phyloP scores from a whole-genome alignment of 2,329 filamentous ascomycete species.

The Apiospora marii region DNA sequence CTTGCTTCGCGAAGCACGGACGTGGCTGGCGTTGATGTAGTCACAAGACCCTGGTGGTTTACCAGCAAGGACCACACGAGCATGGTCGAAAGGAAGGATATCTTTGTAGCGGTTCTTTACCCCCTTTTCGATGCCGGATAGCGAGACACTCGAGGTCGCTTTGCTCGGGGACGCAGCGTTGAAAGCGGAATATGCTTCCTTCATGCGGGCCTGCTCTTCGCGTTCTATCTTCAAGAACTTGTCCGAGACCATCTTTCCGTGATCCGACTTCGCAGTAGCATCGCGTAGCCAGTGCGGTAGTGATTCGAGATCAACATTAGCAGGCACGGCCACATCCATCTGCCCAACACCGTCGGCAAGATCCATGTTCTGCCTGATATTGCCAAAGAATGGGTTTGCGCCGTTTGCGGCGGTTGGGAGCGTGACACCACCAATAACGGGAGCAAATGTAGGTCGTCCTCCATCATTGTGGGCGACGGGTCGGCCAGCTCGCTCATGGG shows the following conservation, averaged over 20 bases:
- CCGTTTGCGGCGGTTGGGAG: constrained; percentile 75
- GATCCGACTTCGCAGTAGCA: constrained; percentile 71
- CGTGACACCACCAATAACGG: constrained; percentile 88
- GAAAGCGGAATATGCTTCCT: constrained; percentile 69
- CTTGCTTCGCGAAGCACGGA: constrained; percentile 81
- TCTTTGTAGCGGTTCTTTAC: constrained; percentile 98
- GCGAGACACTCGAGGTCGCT: constrained; percentile 61
- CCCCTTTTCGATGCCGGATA: constrained; percentile 94
- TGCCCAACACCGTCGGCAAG: constrained; percentile 92
- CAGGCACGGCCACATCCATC: constrained; percentile 62
- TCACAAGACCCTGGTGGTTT: constrained; percentile 77
- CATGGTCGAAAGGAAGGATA: constrained; percentile 95
- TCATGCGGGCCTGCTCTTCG: constrained; percentile 91
- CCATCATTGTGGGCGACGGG: constrained; percentile 54
- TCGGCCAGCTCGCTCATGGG: constrained; percentile 60
- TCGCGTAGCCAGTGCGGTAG: constrained; percentile 81
- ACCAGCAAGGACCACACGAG: constrained; percentile 80
- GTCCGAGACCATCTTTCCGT: constrained; percentile 82
- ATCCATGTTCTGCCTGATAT: constrained; percentile 97
- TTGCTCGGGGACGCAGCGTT: constrained; percentile 48
- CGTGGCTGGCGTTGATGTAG: constrained; percentile 93
- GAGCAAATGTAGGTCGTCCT: constrained; percentile 59
- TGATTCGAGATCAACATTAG: constrained; percentile 53
- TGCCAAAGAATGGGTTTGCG: constrained; percentile 90
- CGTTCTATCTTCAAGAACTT: constrained; percentile 86